These are phyloP conservation scores for Rhynchospora pubera DNA, from an alignment of 176 grass and related monocot species.

Conservation along the genomic window DNA sequence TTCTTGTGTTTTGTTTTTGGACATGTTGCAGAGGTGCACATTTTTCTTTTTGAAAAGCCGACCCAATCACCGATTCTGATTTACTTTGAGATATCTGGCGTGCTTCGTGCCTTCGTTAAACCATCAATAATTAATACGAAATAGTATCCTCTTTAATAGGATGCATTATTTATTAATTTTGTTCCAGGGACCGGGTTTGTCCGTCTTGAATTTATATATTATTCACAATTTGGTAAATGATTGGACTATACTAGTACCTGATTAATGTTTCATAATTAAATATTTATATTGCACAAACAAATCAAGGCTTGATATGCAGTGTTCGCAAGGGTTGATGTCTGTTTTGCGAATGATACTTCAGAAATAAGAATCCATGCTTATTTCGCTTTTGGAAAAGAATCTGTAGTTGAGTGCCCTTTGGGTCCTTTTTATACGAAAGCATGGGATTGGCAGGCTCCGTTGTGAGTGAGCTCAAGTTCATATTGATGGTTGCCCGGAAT, in stretches of 20 bases:
- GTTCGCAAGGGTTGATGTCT: background rate
- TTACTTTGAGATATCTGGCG: background rate
- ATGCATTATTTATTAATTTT: background rate
- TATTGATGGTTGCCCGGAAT: too few relatives aligned
- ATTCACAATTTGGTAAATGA: background rate
- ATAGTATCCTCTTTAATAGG: background rate
- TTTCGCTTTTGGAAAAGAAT: background rate
- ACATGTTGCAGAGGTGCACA: background rate
- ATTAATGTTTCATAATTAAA: background rate
- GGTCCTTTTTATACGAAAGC: background rate
- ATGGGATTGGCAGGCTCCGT: too few relatives aligned
- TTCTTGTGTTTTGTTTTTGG: background rate
- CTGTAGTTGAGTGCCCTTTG: background rate
- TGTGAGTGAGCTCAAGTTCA: too few relatives aligned
- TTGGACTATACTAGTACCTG: background rate
- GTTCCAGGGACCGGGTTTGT: background rate
- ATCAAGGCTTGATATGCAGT: background rate
- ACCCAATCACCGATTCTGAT: background rate
- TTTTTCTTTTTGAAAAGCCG: background rate
- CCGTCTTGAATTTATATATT: background rate
- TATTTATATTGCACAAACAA: background rate
- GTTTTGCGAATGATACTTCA: background rate
- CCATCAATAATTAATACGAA: background rate
- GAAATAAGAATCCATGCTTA: background rate
- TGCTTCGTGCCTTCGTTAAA: background rate